Evolutionary conservation across 2,329 filamentous ascomycete genomes (phyloP).

Genomic region (Alternaria sp.): DNA sequence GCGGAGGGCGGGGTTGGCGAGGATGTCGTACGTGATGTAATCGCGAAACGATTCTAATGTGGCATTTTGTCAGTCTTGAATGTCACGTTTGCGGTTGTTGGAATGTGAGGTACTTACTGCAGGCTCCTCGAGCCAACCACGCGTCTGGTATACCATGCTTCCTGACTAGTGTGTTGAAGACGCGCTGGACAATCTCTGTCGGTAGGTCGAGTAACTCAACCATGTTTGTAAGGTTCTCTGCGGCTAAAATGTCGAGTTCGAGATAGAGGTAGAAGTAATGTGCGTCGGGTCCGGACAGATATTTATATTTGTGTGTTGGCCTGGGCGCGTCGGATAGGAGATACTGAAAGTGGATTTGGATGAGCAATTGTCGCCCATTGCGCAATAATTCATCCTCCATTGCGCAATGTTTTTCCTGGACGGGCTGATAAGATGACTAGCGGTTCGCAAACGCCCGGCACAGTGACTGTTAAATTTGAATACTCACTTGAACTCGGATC

Average conservation of each 20-base stretch:
- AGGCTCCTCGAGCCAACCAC: neutral
- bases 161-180: neutral
- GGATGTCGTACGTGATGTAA: neutral
- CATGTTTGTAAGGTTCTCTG: neutral
- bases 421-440: neutral
- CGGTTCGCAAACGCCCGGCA: neutral
- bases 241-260: neutral
- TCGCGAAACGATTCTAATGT: neutral
- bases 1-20: neutral
- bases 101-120: neutral
- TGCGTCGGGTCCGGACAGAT: neutral
- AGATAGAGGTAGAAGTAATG: neutral
- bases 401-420: neutral
- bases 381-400: neutral
- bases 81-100: neutral
- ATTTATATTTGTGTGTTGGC: neutral
- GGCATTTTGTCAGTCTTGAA: neutral
- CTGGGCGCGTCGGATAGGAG: neutral
- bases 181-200: neutral
- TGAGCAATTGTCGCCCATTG: neutral
- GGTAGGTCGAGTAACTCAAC: neutral
- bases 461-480: fast-evolving
- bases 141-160: neutral
- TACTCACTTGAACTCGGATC: neutral
- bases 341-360: neutral